phyloP scores from a whole-genome alignment of 768 basidiomycete species.

The Pilatotrama ljubarskyi region DNA sequence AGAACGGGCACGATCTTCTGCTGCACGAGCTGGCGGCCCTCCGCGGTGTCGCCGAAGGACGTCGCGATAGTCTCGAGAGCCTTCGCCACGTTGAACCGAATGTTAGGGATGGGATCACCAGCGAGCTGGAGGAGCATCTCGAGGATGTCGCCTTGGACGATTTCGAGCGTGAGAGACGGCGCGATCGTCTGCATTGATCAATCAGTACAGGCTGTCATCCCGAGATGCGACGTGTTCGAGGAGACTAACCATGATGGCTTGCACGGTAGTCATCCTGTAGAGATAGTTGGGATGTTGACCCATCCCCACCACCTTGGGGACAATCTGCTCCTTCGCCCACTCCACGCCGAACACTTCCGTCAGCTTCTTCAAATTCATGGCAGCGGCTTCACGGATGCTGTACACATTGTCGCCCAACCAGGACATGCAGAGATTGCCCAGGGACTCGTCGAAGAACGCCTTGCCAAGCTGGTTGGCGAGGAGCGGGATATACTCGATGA shows the following conservation, averaged over 20 bases:
- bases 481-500: slow-evolving; percentile 99
- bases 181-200: slow-evolving; percentile 75
- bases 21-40: slow-evolving; percentile 75
- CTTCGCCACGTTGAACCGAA: slow-evolving; percentile 98
- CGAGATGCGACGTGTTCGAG: slow-evolving; percentile 4
- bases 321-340: slow-evolving; percentile 92
- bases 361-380: slow-evolving; percentile 92
- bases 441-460: slow-evolving; percentile 95
- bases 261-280: slow-evolving; percentile 97
- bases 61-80: slow-evolving; percentile 85
- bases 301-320: slow-evolving; percentile 97
- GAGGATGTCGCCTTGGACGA: slow-evolving; percentile 82
- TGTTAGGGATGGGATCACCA: slow-evolving; percentile 94
- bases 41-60: slow-evolving; percentile 59
- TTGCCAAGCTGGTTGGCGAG: slow-evolving; percentile 97
- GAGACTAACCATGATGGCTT: slow-evolving; percentile 87
- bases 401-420: slow-evolving; percentile 99
- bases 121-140: slow-evolving; percentile 81
- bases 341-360: slow-evolving; percentile 99
- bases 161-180: slow-evolving; percentile 82
- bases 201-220: slow-evolving; percentile 6
- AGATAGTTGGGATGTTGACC: slow-evolving; percentile 95
- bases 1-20: slow-evolving; percentile 79
- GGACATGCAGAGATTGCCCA: slow-evolving; percentile 96
- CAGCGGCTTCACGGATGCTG: slow-evolving; percentile 98